Evolutionary conservation across 2,329 filamentous ascomycete species (phyloP).

Genomic region (Diplodia seriata): DNA sequence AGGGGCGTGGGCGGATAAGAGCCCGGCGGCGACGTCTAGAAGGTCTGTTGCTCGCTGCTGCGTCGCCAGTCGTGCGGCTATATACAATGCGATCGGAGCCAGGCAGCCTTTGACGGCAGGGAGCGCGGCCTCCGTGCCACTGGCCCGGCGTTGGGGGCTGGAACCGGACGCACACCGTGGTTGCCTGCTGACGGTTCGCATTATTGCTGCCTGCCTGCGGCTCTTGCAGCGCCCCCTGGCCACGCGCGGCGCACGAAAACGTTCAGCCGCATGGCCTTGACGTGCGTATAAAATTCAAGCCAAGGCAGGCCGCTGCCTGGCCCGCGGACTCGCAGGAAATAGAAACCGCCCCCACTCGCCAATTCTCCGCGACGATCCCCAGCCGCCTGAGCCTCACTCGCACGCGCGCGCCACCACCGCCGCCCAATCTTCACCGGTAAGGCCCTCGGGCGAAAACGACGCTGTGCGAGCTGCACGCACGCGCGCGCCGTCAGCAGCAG

Average conservation of each 20-base stretch:
- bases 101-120: not conserved
- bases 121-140: not conserved
- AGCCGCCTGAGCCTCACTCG: slow-evolving; percentile 9
- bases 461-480: not conserved
- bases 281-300: not conserved
- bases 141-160: slow-evolving; percentile 1
- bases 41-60: slow-evolving; percentile 1
- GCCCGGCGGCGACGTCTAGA: slow-evolving; percentile 3
- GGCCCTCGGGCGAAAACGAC: not conserved
- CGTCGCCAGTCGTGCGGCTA: not conserved
- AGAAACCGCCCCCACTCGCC: not conserved
- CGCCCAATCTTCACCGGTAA: slow-evolving; percentile 7
- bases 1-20: slow-evolving; percentile 6
- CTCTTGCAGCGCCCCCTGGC: slow-evolving; percentile 6
- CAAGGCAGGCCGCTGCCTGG: slow-evolving; percentile 2
- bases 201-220: slow-evolving; percentile 29
- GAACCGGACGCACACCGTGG: not conserved
- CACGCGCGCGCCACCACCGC: not conserved
- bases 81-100: not conserved
- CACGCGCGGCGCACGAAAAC: slow-evolving; percentile 10
- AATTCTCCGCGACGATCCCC: slow-evolving; percentile 5
- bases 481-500: slow-evolving; percentile 11
- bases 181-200: slow-evolving; percentile 32
- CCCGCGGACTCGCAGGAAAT: not conserved
- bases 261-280: slow-evolving; percentile 15